Percentiles rank a stretch among this genome's conserved stretches.
These are phyloP conservation scores for Fusarium stilboides DNA, from an alignment of 2,329 filamentous ascomycete genomes.

Conservation along the genomic window DNA sequence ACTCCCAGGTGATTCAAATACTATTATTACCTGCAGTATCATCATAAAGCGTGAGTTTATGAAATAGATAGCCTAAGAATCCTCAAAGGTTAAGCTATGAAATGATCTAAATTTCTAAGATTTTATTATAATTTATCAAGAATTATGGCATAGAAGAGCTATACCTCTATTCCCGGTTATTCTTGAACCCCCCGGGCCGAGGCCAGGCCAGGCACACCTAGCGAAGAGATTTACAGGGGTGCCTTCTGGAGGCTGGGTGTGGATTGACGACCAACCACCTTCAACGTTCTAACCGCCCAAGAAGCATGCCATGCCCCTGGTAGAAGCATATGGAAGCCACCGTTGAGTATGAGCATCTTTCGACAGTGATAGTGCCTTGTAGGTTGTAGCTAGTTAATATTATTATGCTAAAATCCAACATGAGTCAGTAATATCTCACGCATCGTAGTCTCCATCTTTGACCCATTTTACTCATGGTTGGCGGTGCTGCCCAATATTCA, in stretches of 20 bases:
- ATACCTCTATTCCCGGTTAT: too few species aligned
- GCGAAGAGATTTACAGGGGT: conserved; percentile 32
- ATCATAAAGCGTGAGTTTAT: too few species aligned
- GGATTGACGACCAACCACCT: conserved; percentile 38
- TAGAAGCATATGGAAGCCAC: conserved; percentile 22
- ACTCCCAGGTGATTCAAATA: too few species aligned
- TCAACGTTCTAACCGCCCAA: conserved; percentile 38
- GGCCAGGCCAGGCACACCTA: conserved; percentile 17
- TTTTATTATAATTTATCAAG: too few species aligned
- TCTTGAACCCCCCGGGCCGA: too few species aligned
- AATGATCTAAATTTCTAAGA: too few species aligned
- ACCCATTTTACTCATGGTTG: conserved; percentile 21
- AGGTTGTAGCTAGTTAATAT: neutral
- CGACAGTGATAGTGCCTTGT: neutral
- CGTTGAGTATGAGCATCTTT: conserved; percentile 13
- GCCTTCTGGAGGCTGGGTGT: conserved; percentile 23
- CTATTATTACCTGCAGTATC: too few species aligned
- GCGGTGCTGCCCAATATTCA: conserved; percentile 44
- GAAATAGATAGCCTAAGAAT: too few species aligned
- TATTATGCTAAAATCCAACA: conserved; percentile 17
- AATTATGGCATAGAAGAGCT: too few species aligned
- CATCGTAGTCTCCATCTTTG: conserved; percentile 28
- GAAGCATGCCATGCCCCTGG: neutral
- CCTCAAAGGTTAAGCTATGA: too few species aligned
- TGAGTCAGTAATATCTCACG: conserved; percentile 31